Base-by-base conservation (phyloP, 1,284 basidiomycete species). In the Ceratobasidium sp. region DNA sequence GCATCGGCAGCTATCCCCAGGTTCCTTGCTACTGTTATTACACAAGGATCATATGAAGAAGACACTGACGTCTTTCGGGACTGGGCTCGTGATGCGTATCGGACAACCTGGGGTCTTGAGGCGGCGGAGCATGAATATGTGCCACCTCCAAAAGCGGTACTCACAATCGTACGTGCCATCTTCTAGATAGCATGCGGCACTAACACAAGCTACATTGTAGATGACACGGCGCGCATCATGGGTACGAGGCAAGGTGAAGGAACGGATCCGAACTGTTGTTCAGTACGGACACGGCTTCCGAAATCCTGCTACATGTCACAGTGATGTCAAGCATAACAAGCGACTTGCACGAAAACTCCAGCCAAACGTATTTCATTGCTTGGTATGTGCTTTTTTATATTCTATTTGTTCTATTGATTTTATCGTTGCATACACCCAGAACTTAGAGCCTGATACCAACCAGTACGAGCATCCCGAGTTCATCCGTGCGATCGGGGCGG, bases 171-270 rank as follows among this genome's bases (percentile, higher is more conserved):
- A 39, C 55, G 67, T 55, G 33, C 23, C 2, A 4, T 20, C 39
- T 23, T 56, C n/a, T 3, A 10, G 46, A 44, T 26, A 9, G 2
- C 46, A 20, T 40, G 6, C 13, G 15, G 12, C n/a, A 3, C 18
- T 56, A n/a, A 49, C 26, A 28, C 18, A 12, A 18, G 12, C 46
- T 7, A 20, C 7, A 5, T 40, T 10, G 2, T 40, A 69, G 67
- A 69, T 69, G 67, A 69, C 28, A 20, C 51, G 67, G 13, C 51
- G 67, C n/a, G 67, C 53, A 9, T 69, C 67, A 20, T 69, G 67
- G 67, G 33, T 69, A n/a, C 51, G 51, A 69, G 49, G 49, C 26
- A 28, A 69, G 9, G 39, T 69, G 28, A 69, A 53, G 51, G 51
- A 69, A 26, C 23, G 33, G 12, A 18, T 69, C 26, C 28, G 49